phyloP scores from a whole-genome alignment of 139 green algal species.

The Coelastrella sp. region DNA sequence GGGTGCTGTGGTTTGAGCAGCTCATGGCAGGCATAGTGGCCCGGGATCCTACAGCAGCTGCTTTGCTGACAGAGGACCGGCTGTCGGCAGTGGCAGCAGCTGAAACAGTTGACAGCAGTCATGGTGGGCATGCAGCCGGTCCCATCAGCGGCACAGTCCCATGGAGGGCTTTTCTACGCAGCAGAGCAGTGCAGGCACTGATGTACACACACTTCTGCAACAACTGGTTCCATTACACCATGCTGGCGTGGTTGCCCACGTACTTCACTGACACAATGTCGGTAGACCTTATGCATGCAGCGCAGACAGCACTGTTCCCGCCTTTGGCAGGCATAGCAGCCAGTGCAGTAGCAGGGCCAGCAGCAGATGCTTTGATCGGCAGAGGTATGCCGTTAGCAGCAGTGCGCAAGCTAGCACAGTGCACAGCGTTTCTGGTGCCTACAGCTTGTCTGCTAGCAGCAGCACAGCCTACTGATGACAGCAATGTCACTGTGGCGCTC shows the following conservation, averaged over 20 bases:
- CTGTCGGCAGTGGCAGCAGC: background rate
- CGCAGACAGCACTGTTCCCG: conserved; percentile 86
- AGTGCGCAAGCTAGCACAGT: conserved; percentile 92
- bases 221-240: conserved; percentile 96
- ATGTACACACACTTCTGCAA: conserved; percentile 97
- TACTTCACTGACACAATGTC: conserved; percentile 93
- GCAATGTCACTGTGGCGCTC: conserved; percentile 53
- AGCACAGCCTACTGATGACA: conserved; percentile 43
- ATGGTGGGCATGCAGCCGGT: conserved; percentile 7
- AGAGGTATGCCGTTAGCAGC: conserved; percentile 68
- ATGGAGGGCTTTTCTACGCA: conserved; percentile 90
- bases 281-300: conserved; percentile 84
- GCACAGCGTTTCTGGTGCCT: conserved; percentile 90
- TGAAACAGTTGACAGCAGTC: conserved; percentile 6
- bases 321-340: conserved; percentile 83
- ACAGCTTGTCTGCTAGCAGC: conserved; percentile 76
- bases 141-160: conserved; percentile 67
- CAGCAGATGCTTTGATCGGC: conserved; percentile 84
- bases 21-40: conserved; percentile 60
- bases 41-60: conserved; percentile 61
- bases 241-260: conserved; percentile 97
- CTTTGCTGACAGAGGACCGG: background rate
- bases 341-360: conserved; percentile 70
- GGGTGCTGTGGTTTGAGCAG: conserved; percentile 85
- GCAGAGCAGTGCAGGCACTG: conserved; percentile 81